Percentiles rank a stretch among this genome's conserved stretches.
Evolutionary conservation across 2,329 filamentous ascomycete genomes (phyloP).

Genomic region (Claviceps humidiphila): DNA sequence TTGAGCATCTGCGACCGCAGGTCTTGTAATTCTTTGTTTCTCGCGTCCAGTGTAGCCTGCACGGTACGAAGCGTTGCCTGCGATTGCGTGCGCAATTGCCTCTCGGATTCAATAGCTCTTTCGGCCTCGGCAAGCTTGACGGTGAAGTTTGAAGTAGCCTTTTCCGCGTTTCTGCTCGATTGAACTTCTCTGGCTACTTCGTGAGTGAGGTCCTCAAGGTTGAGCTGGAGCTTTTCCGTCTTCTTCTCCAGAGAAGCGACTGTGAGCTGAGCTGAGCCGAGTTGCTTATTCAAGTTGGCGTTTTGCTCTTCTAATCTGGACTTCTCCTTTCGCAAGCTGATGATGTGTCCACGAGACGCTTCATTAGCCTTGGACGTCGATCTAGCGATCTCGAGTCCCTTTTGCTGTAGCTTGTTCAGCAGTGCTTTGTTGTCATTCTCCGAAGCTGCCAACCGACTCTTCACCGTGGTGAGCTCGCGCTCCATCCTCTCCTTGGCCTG

Average conservation of each 20-base stretch:
- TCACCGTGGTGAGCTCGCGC: slow-evolving; percentile 79
- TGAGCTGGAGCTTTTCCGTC: slow-evolving; percentile 81
- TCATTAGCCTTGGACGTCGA: slow-evolving; percentile 79
- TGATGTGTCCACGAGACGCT: slow-evolving; percentile 63
- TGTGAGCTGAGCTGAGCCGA: slow-evolving; percentile 72
- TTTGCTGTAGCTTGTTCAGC: slow-evolving; percentile 95
- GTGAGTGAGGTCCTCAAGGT: slow-evolving; percentile 82
- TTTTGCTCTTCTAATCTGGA: slow-evolving; percentile 70
- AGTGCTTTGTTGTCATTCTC: slow-evolving; percentile 92
- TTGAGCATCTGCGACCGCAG: slow-evolving; percentile 67
- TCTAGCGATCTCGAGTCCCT: slow-evolving; percentile 88
- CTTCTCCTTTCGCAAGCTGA: slow-evolving; percentile 72
- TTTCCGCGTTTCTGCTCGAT: slow-evolving; percentile 78
- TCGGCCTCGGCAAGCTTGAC: slow-evolving; percentile 82
- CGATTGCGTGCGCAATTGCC: slow-evolving; percentile 71
- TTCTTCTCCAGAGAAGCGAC: slow-evolving; percentile 84
- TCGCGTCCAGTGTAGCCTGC: slow-evolving; percentile 64
- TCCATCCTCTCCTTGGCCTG: slow-evolving; percentile 90
- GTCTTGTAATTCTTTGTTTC: slow-evolving; percentile 69
- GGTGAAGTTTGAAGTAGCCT: slow-evolving; percentile 65
- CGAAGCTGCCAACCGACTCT: slow-evolving; percentile 76
- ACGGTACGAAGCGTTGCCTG: slow-evolving; percentile 74
- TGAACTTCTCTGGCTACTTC: slow-evolving; percentile 85
- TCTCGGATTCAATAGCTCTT: slow-evolving; percentile 78
- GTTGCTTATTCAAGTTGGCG: slow-evolving; percentile 64